Base-by-base conservation (phyloP, 73 alveolate species). In the Urostyla sp. region DNA sequence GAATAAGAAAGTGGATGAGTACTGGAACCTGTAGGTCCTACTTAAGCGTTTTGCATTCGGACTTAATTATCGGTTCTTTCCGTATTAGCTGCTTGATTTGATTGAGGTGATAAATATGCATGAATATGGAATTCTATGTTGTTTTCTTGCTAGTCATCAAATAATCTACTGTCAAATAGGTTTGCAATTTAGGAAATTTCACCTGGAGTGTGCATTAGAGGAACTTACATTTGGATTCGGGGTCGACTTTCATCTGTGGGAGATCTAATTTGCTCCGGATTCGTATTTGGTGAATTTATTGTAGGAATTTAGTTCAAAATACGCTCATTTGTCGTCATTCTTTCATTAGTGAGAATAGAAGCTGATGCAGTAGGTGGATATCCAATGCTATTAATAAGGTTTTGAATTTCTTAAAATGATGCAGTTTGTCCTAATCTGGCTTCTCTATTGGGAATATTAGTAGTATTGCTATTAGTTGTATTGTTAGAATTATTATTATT, bases 61-160 rank as follows among this genome's bases (percentile, higher is more conserved):
- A 6, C 4, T 31, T 58, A 31, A 3, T 31, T 31, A 52, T 31
- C 27, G 23, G 37, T 31, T 54, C 49, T 11, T 13, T 27, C 10
- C 31, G 72, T 23, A 8, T n/a, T 27, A 35, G 7, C 5, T 31
- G 55, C 73, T 55, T 10, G 63, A 13, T 10, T 8, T 13, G 63
- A 16, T 69, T 53, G 72, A 13, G 83, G 83, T 20, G 72, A 46
- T 1, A 69, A 54, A 55, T 72, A 81, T 0, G 91, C 91, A 55
- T 81, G 91, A 37, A 81, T 81, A 26, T 81, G 91, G 54, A 81
- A 72, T 55, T 81, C 91, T 7, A 81, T 72, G 35, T 74, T 81
- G 13, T 20, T 51, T 10, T 57, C 77, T 5, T 32, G 8, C 7
- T 36, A 18, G 2, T 75, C 69, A 20, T 75, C 75, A 16, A 75